Evolutionary conservation across 2,329 filamentous ascomycete genomes (phyloP).

Genomic region (Fusarium sp.): DNA sequence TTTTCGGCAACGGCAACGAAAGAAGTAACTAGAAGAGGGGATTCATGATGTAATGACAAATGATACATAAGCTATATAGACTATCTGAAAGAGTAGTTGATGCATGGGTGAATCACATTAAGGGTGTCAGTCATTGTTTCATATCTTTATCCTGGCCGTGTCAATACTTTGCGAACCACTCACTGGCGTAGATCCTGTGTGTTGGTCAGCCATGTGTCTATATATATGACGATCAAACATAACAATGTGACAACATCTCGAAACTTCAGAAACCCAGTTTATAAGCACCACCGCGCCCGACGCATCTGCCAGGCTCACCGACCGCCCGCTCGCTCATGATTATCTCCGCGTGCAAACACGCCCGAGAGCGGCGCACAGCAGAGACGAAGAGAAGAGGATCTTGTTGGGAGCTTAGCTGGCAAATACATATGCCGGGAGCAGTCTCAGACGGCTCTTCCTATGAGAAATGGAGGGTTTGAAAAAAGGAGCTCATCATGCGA

Average conservation of each 20-base stretch:
- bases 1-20: background rate
- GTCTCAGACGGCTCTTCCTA: constrained; percentile 62
- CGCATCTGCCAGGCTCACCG: constrained; percentile 44
- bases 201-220: constrained; percentile 25
- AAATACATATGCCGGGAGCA: constrained; percentile 41
- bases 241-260: constrained; percentile 39
- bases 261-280: constrained; percentile 57
- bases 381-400: constrained; percentile 19
- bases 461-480: constrained; percentile 50
- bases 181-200: constrained; percentile 16
- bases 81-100: constrained; percentile 19
- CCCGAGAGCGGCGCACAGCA: constrained; percentile 39
- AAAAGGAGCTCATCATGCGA: constrained; percentile 54
- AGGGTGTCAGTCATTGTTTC: background rate
- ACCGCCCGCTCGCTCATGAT: constrained; percentile 34
- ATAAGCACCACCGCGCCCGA: constrained; percentile 57
- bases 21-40: background rate
- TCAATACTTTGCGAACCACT: background rate
- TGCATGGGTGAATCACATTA: constrained; percentile 21
- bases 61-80: constrained; percentile 33
- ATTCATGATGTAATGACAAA: constrained; percentile 11
- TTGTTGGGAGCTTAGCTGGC: constrained; percentile 36
- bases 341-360: constrained; percentile 49
- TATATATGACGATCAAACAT: background rate
- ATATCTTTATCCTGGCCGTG: background rate